These are phyloP conservation scores for Claviceps pazoutovae DNA, from an alignment of 2,329 filamentous ascomycete genomes.

Conservation along the genomic window DNA sequence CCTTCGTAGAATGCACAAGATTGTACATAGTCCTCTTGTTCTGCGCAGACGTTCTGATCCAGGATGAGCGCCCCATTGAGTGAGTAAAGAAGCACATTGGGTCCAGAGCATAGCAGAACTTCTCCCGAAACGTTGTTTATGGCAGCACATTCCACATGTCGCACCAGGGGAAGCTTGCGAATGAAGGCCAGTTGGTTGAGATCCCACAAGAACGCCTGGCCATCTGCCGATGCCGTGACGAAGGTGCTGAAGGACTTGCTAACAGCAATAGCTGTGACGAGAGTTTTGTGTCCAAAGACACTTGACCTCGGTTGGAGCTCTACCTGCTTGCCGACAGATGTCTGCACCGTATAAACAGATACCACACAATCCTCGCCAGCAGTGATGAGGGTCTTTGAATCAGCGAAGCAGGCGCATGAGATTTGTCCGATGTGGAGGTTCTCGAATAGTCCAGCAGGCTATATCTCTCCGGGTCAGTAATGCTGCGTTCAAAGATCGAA, in stretches of 20 bases:
- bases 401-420: constrained; percentile 69
- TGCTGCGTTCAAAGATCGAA: constrained; percentile 1
- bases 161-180: constrained; percentile 49
- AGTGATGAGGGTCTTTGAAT: constrained; percentile 81
- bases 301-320: constrained; percentile 68
- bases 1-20: constrained; percentile 91
- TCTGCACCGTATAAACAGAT: constrained; percentile 63
- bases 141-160: constrained; percentile 55
- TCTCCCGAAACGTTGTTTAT: constrained; percentile 89
- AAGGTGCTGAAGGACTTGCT: constrained; percentile 82
- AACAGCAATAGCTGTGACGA: constrained; percentile 69
- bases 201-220: constrained; percentile 83
- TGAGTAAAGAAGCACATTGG: constrained; percentile 64
- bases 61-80: constrained; percentile 76
- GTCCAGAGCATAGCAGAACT: constrained; percentile 70
- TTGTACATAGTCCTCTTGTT: constrained; percentile 60
- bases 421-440: constrained; percentile 88
- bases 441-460: constrained; percentile 74
- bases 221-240: constrained; percentile 69
- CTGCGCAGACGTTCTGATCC: constrained; percentile 63
- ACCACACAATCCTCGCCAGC: constrained; percentile 87
- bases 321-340: constrained; percentile 49
- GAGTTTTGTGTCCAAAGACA: constrained; percentile 78
- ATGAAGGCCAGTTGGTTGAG: constrained; percentile 83
- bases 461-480: constrained; percentile 13